These are phyloP conservation scores for Scortechinia acanthostroma DNA, from an alignment of 2,329 filamentous ascomycete genomes.

Conservation along the genomic window DNA sequence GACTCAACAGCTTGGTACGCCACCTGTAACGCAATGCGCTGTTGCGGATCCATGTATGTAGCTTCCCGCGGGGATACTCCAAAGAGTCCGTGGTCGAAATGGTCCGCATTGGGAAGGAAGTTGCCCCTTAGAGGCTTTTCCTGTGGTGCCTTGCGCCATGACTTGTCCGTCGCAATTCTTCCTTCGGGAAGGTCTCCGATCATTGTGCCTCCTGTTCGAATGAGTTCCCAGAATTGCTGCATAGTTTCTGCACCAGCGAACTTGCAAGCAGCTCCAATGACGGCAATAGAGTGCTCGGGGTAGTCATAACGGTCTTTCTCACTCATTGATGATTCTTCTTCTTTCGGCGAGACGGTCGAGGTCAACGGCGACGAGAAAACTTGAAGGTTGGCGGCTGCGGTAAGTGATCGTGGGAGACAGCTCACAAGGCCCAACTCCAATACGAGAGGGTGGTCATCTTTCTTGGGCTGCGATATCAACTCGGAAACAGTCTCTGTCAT, in stretches of 20 bases:
- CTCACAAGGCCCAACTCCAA: no score
- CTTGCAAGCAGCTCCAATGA: background rate
- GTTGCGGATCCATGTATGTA: slow-evolving; percentile 9
- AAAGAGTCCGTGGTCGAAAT: slow-evolving; percentile 9
- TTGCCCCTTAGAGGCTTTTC: slow-evolving; percentile 9
- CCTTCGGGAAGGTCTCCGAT: background rate
- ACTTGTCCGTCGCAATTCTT: background rate
- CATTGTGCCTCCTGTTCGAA: background rate
- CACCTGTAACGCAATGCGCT: slow-evolving; percentile 5
- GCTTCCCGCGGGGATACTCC: slow-evolving; percentile 11
- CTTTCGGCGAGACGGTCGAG: no score
- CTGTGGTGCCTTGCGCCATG: slow-evolving; percentile 1
- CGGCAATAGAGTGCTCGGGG: no score
- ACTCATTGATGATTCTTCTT: no score
- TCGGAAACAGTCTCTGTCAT: no score
- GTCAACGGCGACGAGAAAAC: no score
- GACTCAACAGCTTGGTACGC: slow-evolving; percentile 10
- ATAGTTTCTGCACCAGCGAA: background rate
- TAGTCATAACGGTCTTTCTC: no score
- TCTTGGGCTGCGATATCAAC: no score
- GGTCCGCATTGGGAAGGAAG: slow-evolving; percentile 6
- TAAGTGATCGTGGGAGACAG: no score
- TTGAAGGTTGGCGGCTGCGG: no score
- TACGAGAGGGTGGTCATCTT: no score
- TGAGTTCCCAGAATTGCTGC: background rate